A percentile compares a stretch with the other conserved stretches of the same genome.
These are phyloP conservation scores for Mollisia scopiformis DNA, from an alignment of 2,329 filamentous ascomycete genomes.

Conservation along the genomic window DNA sequence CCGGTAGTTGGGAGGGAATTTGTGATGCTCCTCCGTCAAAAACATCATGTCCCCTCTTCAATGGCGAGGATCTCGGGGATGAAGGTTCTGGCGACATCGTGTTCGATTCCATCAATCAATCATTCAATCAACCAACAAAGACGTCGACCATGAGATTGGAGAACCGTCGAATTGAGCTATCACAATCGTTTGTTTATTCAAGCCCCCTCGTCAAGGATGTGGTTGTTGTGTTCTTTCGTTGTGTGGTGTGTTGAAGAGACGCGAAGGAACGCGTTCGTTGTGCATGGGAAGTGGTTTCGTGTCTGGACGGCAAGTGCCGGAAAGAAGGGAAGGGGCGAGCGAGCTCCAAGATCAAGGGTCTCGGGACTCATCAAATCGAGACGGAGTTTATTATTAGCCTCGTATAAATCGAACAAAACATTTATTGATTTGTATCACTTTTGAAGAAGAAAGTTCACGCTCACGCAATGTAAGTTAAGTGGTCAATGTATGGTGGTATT, in stretches of 20 bases:
- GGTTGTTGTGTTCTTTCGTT: conserved; percentile 9
- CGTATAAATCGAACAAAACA: background rate
- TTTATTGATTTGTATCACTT: background rate
- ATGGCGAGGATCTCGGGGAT: conserved; percentile 10
- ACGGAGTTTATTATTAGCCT: background rate
- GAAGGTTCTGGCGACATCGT: conserved; percentile 15
- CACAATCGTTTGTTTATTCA: background rate
- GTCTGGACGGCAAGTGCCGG: background rate
- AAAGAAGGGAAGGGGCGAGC: background rate
- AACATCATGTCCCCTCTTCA: conserved; percentile 24
- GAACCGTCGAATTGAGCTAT: background rate
- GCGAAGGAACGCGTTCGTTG: background rate
- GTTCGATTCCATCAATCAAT: background rate
- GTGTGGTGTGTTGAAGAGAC: conserved; percentile 1
- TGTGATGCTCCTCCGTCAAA: conserved; percentile 19
- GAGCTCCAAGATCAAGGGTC: background rate
- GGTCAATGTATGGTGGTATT: background rate
- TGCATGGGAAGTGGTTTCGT: conserved; percentile 1
- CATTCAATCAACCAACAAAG: background rate
- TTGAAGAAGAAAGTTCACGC: background rate
- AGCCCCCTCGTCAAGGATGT: background rate
- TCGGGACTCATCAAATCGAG: background rate
- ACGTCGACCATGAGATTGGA: background rate
- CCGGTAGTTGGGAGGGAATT: background rate
- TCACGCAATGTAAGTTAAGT: background rate